Base-by-base conservation (phyloP, 768 basidiomycete genomes). In the Boletus bicolor region DNA sequence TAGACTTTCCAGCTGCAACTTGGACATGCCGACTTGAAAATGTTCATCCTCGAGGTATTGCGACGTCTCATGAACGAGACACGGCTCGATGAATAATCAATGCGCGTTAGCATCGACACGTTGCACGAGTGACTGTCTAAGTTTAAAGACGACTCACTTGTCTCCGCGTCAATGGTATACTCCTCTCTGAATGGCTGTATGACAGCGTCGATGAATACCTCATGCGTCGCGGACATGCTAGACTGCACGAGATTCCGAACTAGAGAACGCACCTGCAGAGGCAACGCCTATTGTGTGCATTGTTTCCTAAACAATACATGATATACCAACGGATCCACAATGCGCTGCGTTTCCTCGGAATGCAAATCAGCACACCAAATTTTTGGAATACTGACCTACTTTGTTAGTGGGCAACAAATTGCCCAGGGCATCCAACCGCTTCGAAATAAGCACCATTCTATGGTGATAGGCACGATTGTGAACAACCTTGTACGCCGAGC, bases 401-500 rank as follows among this genome's bases (percentile, higher is more conserved):
- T 24, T 24, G 21, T 24, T 24, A 24, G 21, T 24, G 21, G 21
- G 21, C 21, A 24, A 24, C 21, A 24, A 24, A 24, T 24, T 24
- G 21, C 21, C 21, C 21, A 24, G 21, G 21, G 21, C 21, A 24
- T 24, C 21, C 21, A 24, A 24, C 21, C 21, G 21, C 21, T 24
- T 24, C 21, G 21, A 24, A 24, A 24, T 24, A 3, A 24, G 21
- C 21, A 24, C 21, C 21, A 24, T 24, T 24, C 21, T 3, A 24
- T 24, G 21, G 21, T 24, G 21, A 24, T 24, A 24, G 21, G 94
- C 93, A 30, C 97, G 79, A 49, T 84, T 83, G 61, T 84, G 89
- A 44, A 89, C 87, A 53, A 99, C 90, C 74, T 97, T 98, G 76
- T 97, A 99, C 11, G 97, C 97, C 9, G 94, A 98, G 41, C 97